These are phyloP conservation scores for Herpetospermum pedunculosum DNA, from an alignment of 306 rosid species.

Conservation along the genomic window DNA sequence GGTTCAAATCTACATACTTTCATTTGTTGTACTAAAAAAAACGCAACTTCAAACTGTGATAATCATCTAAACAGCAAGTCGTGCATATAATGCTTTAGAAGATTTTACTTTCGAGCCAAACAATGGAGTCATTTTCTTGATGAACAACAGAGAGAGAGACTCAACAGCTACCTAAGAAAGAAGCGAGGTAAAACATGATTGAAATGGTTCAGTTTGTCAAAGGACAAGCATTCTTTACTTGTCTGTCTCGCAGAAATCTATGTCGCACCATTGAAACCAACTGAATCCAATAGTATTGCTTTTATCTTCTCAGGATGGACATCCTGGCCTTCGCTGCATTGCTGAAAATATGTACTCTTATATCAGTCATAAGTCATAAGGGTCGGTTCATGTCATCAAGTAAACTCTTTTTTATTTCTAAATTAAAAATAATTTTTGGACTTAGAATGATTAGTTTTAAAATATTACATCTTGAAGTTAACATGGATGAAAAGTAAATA, in stretches of 20 bases:
- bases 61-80: neutral
- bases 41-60: neutral
- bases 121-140: neutral
- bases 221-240: neutral
- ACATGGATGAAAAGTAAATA: neutral
- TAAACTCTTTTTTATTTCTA: neutral
- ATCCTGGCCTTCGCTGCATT: slow-evolving; percentile 16
- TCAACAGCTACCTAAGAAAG: neutral
- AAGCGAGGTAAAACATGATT: neutral
- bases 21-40: no score
- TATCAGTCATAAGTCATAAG: neutral
- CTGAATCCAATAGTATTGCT: slow-evolving; percentile 13
- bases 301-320: slow-evolving; percentile 13
- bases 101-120: neutral
- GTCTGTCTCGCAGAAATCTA: neutral
- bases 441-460: neutral
- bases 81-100: neutral
- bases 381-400: neutral
- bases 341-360: slow-evolving; percentile 3
- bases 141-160: slow-evolving; percentile 1
- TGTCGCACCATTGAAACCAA: slow-evolving; percentile 1
- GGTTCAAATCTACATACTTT: no score
- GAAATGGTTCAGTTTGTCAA: neutral
- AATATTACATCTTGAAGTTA: neutral
- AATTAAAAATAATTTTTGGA: neutral